Evolutionary conservation across 129 eudicot species (phyloP), one percentile per base, ranked within the genome.

Genomic region (Centella asiatica): DNA sequence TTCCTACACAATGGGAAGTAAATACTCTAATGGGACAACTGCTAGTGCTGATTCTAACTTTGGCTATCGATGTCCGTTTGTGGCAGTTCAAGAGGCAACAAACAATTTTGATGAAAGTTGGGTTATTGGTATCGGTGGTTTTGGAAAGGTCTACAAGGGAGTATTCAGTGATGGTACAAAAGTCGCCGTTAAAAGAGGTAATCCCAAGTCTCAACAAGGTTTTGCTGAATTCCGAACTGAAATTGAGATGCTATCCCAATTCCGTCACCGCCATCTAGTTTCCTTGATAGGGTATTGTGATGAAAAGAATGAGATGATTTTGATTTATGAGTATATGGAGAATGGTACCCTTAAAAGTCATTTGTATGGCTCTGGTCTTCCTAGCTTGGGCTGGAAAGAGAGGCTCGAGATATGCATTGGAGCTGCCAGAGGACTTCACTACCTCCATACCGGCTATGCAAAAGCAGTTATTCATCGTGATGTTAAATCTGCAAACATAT

Each of bases 351-450:
- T 90, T 22, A 83, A 84, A 47, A 73, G 94, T 67, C 97, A 90
- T 77, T 80, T 90, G 15, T 90, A 90, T 60, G 97, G 97, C 28
- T 83, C 94, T 17, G 81, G 74, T 51, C 80, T 48, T 40, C 95
- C 94, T 7, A 78, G 85, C 51, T 54, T 90, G 81, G 80, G 85
- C 22, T 90, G 97, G 97, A 90, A 86, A 63, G 78, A 86, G 69
- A 78, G 97, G 64, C 94, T 90, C 9, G 95, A 90, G 64, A 90
- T 90, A n/a, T 86, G 97, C 75, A 90, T 86, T 6, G 97, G 97
- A 4, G 50, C 97, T 15, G 97, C 97, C 50, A 72, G 97, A 4
- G 97, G 97, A 52, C 77, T 90, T 8, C 98, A 92, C 72, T 92
- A 92, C 57, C 88, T 92, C 18, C 98, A 92, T 79, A 92, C 98